These are phyloP conservation scores for Pseudocercospora ulei DNA, from an alignment of 2,329 filamentous ascomycete genomes.

Conservation along the genomic window DNA sequence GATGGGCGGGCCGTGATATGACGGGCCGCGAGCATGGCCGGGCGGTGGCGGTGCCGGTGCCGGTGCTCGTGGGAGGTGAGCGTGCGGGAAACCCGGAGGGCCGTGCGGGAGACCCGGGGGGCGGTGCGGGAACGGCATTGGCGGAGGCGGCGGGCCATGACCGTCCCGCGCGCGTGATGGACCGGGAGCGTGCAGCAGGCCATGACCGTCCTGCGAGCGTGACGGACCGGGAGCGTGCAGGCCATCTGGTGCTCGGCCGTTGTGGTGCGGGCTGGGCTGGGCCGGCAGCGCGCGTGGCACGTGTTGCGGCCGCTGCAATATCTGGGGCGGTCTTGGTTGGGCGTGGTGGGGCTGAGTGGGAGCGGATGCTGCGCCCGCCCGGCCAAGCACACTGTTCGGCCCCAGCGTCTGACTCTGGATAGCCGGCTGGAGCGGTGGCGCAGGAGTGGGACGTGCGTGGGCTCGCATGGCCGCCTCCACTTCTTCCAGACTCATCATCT, in stretches of 20 bases:
- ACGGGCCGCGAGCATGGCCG: conserved; percentile 40
- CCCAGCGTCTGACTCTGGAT: conserved; percentile 30
- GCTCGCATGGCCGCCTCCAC: conserved; percentile 86
- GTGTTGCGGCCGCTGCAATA: conserved; percentile 43
- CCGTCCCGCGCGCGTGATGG: conserved; percentile 24
- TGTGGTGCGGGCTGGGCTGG: conserved; percentile 37
- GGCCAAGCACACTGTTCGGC: conserved; percentile 32
- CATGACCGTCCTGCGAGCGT: conserved; percentile 24
- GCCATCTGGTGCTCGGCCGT: conserved; percentile 35
- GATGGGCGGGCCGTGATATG: conserved; percentile 46
- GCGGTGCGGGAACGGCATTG: conserved; percentile 24
- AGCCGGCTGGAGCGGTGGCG: conserved; percentile 18
- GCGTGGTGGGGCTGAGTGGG: conserved; percentile 27
- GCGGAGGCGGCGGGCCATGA: conserved; percentile 25
- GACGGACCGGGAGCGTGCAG: conserved; percentile 35
- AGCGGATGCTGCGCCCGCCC: conserved; percentile 23
- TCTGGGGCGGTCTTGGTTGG: conserved; percentile 39
- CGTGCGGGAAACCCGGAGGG: conserved; percentile 18
- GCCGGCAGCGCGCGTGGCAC: conserved; percentile 23
- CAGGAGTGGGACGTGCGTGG: conserved; percentile 45
- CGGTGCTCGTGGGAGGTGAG: conserved; percentile 34
- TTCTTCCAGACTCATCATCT: conserved; percentile 92
- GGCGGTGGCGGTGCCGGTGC: conserved; percentile 26
- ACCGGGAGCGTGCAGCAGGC: conserved; percentile 26
- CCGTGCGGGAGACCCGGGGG: no score